These are phyloP conservation scores for Malus hybrid DNA, from an alignment of 331 rosid genomes.

Conservation along the genomic window DNA sequence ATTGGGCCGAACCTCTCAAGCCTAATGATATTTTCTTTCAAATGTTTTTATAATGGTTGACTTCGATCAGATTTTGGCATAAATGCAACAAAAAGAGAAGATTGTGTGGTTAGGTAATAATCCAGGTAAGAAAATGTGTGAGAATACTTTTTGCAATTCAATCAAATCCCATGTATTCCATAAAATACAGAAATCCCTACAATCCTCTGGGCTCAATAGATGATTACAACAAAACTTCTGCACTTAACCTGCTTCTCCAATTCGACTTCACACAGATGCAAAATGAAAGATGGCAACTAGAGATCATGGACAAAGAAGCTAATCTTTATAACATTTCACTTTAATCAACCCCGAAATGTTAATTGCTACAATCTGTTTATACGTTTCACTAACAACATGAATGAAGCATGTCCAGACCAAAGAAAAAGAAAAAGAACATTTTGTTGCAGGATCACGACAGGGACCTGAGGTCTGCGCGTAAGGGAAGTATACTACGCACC, in stretches of 20 bases:
- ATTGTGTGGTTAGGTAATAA: not conserved
- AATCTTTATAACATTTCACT: slow-evolving; percentile 19
- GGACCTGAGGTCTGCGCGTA: slow-evolving; percentile 27
- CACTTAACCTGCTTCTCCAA: slow-evolving; percentile 35
- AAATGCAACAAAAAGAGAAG: too few species aligned
- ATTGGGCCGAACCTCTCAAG: too few species aligned
- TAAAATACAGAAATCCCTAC: not conserved
- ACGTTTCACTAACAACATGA: slow-evolving; percentile 23
- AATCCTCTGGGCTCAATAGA: slow-evolving; percentile 15
- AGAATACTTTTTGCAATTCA: not conserved
- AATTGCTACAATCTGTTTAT: slow-evolving; percentile 31
- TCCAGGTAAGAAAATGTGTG: not conserved
- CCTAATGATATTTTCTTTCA: too few species aligned
- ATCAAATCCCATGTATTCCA: not conserved
- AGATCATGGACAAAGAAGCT: slow-evolving; percentile 15
- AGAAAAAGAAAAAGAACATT: slow-evolving; percentile 19
- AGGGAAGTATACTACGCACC: slow-evolving; percentile 17
- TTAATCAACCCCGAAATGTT: slow-evolving; percentile 23
- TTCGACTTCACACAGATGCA: slow-evolving; percentile 36
- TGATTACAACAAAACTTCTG: slow-evolving; percentile 24
- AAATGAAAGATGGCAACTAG: slow-evolving; percentile 1
- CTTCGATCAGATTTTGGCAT: too few species aligned
- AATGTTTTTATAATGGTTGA: too few species aligned
- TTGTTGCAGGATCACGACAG: slow-evolving; percentile 27
- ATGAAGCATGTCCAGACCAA: slow-evolving; percentile 22